Percentiles rank a stretch among this genome's conserved stretches.
phyloP scores from a whole-genome alignment of 805 yeast genomes.

The Ogataea henricii region DNA sequence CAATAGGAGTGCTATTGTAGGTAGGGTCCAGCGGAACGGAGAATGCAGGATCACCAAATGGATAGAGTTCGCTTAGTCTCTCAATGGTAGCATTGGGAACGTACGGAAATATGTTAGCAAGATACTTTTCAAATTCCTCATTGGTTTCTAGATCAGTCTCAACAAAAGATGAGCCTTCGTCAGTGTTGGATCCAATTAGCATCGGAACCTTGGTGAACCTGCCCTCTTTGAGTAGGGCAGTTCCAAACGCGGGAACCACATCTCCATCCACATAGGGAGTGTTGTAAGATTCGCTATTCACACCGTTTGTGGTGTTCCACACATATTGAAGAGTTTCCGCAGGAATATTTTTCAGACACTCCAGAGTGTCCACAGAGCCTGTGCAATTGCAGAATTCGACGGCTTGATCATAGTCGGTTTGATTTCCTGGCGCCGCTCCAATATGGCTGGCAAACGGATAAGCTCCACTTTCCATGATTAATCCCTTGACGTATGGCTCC shows the following conservation, averaged over 20 bases:
- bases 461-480: slow-evolving; percentile 4
- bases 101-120: background rate
- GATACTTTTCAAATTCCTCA: background rate
- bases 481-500: background rate
- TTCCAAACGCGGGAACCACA: slow-evolving; percentile 2
- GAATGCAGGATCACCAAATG: background rate
- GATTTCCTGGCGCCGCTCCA: background rate
- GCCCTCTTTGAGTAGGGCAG: background rate
- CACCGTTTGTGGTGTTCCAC: slow-evolving; percentile 2
- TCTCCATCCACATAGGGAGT: slow-evolving; percentile 3
- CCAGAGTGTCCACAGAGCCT: background rate
- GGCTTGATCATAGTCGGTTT: background rate
- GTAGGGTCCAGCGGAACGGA: background rate
- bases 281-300: background rate
- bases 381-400: slow-evolving; percentile 1
- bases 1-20: background rate
- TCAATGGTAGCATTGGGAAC: background rate
- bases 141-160: background rate
- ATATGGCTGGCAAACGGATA: background rate
- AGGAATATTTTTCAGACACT: slow-evolving; percentile 2
- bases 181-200: slow-evolving; percentile 1
- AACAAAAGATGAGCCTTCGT: slow-evolving; percentile 2
- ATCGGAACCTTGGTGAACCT: background rate
- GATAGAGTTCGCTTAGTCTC: background rate
- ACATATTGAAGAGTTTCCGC: background rate